phyloP scores from a whole-genome alignment of 345 rosid genomes.

The Euphorbia tirucalli region DNA sequence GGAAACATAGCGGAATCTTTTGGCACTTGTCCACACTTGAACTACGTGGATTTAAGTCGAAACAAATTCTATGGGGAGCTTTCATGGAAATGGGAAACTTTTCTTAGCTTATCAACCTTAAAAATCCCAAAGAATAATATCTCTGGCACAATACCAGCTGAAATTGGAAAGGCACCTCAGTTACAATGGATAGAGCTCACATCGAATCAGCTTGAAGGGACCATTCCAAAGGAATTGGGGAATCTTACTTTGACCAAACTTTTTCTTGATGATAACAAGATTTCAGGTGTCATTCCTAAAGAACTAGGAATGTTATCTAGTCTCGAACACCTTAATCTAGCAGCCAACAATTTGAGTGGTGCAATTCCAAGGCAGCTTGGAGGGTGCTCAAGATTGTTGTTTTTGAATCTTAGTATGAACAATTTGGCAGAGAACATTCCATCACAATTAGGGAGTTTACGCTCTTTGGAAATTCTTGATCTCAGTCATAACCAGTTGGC shows the following conservation, averaged over 20 bases:
- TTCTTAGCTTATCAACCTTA: not conserved
- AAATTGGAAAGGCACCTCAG: conserved; percentile 12
- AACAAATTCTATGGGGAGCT: conserved; percentile 33
- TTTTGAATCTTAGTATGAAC: conserved; percentile 22
- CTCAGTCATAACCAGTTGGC: conserved; percentile 11
- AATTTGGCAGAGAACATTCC: conserved; percentile 14
- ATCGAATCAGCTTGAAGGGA: conserved; percentile 16
- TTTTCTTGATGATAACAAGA: conserved; percentile 6
- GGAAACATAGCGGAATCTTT: conserved; percentile 31
- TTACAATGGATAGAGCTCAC: conserved; percentile 21
- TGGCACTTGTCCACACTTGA: conserved; percentile 24
- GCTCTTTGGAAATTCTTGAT: conserved; percentile 9
- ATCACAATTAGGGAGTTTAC: conserved; percentile 1
- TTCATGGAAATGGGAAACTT: conserved; percentile 11
- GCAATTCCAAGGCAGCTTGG: conserved; percentile 28
- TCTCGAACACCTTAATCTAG: conserved; percentile 26
- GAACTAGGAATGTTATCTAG: conserved; percentile 22
- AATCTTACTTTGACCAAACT: conserved; percentile 12
- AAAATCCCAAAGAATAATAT: not conserved
- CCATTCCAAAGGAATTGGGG: conserved; percentile 15
- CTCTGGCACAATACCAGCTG: conserved; percentile 28
- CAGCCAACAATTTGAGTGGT: conserved; percentile 26
- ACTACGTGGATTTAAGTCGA: conserved; percentile 31
- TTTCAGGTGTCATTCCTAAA: conserved; percentile 25
- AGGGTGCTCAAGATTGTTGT: conserved; percentile 17